Conservation (phyloP, 2,329 filamentous ascomycete species). For the Thelonectria olida region DNA sequence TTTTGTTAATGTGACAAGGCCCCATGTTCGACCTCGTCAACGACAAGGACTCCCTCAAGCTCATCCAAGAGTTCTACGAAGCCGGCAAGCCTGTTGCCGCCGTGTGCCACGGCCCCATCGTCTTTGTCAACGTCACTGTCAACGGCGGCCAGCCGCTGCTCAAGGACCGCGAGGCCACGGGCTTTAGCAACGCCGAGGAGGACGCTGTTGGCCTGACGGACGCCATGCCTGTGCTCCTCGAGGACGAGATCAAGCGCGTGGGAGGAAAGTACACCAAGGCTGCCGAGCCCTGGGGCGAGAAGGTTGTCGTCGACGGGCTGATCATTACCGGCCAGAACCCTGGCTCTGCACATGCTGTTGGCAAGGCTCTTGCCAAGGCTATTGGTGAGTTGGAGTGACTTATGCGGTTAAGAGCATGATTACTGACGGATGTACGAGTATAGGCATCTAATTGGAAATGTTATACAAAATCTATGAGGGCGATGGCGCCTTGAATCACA, state of each 20-base stretch:
- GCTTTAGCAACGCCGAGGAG: constrained; percentile 69
- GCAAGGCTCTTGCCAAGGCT: constrained; percentile 60
- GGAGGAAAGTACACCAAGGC: constrained; percentile 68
- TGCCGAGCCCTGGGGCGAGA: constrained; percentile 56
- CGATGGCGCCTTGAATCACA: not conserved
- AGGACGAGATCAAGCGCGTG: constrained; percentile 61
- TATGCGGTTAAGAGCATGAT: not conserved
- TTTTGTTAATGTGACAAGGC: constrained; percentile 29
- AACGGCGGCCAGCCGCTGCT: constrained; percentile 66
- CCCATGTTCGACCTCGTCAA: constrained; percentile 74
- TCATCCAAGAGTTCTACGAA: constrained; percentile 70
- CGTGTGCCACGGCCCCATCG: constrained; percentile 76
- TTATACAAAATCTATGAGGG: not conserved
- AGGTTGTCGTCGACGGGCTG: constrained; percentile 60
- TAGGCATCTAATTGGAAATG: not conserved
- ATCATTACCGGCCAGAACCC: constrained; percentile 69
- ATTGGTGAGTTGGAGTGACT: constrained; percentile 40
- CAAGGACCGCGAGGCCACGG: constrained; percentile 65
- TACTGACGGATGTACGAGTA: not conserved
- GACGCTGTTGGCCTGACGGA: constrained; percentile 56
- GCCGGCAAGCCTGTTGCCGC: constrained; percentile 70
- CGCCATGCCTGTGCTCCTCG: constrained; percentile 67
- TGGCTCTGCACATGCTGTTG: constrained; percentile 59
- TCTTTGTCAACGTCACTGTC: constrained; percentile 65
- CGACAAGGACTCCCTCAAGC: constrained; percentile 63